phyloP scores from a whole-genome alignment of 2,329 filamentous ascomycete genomes.

The Blumeria hordei region DNA sequence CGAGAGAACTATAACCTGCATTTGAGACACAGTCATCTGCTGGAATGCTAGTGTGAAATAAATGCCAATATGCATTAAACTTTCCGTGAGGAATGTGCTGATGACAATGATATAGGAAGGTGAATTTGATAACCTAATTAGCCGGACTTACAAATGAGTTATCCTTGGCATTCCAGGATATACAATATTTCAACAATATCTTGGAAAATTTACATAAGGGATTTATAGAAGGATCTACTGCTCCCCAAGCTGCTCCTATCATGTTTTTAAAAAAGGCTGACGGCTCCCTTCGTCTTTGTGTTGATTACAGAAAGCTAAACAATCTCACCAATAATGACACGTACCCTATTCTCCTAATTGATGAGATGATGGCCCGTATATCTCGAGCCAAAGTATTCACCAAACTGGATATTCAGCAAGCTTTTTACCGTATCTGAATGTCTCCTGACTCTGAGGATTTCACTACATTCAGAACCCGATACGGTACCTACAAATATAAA shows the following conservation, averaged over 20 bases:
- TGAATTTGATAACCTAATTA: too few species aligned
- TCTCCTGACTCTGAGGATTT: not conserved
- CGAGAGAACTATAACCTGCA: too few species aligned
- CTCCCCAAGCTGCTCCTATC: not conserved
- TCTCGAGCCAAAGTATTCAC: slow-evolving; percentile 1
- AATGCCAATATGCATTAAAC: too few species aligned
- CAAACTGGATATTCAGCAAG: not conserved
- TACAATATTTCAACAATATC: too few species aligned
- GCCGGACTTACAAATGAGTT: too few species aligned
- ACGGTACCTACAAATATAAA: slow-evolving; percentile 1
- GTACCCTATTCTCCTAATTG: not conserved
- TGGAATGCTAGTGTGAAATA: too few species aligned
- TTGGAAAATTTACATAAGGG: not conserved
- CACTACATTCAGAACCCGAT: not conserved
- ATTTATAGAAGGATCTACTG: not conserved
- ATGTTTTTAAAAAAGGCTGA: not conserved
- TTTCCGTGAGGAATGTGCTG: too few species aligned
- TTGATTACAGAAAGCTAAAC: not conserved
- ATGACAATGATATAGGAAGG: too few species aligned
- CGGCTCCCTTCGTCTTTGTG: not conserved
- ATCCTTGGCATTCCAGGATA: too few species aligned
- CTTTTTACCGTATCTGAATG: slow-evolving; percentile 1
- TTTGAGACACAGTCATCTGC: too few species aligned
- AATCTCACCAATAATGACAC: not conserved
- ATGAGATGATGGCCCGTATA: not conserved